Evolutionary conservation across 805 yeast species (phyloP).

Genomic region (Ogataea methanolica): DNA sequence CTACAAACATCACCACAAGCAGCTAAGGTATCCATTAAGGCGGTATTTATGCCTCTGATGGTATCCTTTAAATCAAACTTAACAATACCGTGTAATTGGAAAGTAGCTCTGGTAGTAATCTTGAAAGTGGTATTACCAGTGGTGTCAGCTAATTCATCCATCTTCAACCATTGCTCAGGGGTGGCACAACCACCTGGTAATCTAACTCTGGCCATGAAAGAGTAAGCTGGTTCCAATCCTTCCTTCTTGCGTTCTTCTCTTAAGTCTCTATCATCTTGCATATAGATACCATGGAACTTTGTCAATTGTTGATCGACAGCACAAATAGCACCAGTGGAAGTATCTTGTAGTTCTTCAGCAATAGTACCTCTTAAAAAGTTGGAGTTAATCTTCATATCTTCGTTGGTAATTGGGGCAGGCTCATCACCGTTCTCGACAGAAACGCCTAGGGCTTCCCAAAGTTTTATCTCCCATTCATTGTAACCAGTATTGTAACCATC

Average conservation of each 20-base stretch:
- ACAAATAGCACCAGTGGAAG: conserved; percentile 83
- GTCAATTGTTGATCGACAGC: conserved; percentile 92
- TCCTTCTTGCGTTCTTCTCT: conserved; percentile 89
- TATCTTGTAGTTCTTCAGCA: conserved; percentile 76
- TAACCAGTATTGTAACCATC: conserved; percentile 95
- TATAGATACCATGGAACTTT: conserved; percentile 95
- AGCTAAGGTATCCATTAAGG: conserved; percentile 88
- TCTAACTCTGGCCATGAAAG: conserved; percentile 96
- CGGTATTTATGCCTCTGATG: conserved; percentile 88
- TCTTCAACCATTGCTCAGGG: conserved; percentile 82
- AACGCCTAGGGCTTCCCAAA: conserved; percentile 90
- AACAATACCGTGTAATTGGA: conserved; percentile 92
- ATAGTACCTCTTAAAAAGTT: conserved; percentile 90
- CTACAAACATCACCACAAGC: conserved; percentile 99
- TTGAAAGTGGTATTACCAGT: conserved; percentile 93
- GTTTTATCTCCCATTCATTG: conserved; percentile 73
- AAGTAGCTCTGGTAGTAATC: conserved; percentile 94
- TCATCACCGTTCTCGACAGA: conserved; percentile 87
- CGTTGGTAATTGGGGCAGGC: conserved; percentile 86
- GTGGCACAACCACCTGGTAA: conserved; percentile 89
- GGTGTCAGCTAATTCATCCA: conserved; percentile 74
- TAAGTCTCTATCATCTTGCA: conserved; percentile 97
- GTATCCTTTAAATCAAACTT: conserved; percentile 86
- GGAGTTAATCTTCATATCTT: conserved; percentile 88
- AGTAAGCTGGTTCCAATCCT: conserved; percentile 91